Evolutionary conservation across 2,329 filamentous ascomycete genomes (phyloP), one percentile per base, ranked within the genome.

Genomic region (Monosporascus sp.): DNA sequence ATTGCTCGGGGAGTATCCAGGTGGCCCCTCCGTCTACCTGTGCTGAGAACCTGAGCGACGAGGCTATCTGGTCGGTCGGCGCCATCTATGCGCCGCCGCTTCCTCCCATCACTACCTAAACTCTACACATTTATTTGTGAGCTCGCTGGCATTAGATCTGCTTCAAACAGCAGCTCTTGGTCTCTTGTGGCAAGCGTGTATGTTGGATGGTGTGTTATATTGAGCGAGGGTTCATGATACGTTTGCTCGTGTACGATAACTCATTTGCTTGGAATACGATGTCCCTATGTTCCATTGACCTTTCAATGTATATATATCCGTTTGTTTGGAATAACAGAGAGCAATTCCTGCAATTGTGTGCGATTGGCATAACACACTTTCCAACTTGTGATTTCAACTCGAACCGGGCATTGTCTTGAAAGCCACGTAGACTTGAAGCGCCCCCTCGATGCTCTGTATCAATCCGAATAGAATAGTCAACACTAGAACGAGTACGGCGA

Each of bases 381-480:
- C 8, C 14, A 11, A 8, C n/a, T n/a, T 11, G 8, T 4, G 8
- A 14, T 20, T 20, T 44, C 20, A 44, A 26, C 41, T 14, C 5
- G 41, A 17, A 44, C 20, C 11, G n/a, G 5, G 2, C 41, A 44
- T 3, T 20, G 41, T 14, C 41, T 44, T 44, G n/a, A 44, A 24
- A 19, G 41, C 7, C 8, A 20, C 41, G 34, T 71, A 74, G 3
- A 75, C 70, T 48, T 76, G 74, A 48, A 76, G 44, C 11, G 64
- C 72, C 8, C 74, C 69, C 56, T 74, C 69, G 40, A 79, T 48
- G 49, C 65, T 66, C 60, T 79, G 69, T 14, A 74, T 56, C 16
- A 77, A 19, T 3, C 74, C 68, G 60, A 78, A 73, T 48, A 73
- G 62, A 6, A 70, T 60, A 0, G 69, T 75, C 22, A 73, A 59